Percentiles rank a stretch among this genome's conserved stretches.
Evolutionary conservation across 2,329 filamentous ascomycete species (phyloP).

Genomic region (Clonostachys byssicola): DNA sequence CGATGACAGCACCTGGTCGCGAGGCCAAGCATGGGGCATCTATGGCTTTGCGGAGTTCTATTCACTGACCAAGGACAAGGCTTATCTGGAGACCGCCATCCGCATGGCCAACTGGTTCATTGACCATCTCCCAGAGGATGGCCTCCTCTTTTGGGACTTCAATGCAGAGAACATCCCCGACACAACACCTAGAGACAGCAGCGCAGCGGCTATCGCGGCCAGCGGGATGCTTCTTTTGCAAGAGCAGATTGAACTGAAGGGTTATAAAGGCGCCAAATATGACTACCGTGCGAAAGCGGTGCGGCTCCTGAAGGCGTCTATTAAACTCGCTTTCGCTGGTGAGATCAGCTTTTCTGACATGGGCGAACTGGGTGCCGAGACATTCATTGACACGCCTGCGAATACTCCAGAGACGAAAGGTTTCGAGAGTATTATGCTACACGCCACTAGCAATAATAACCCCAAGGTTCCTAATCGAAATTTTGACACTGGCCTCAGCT

Average conservation of each 20-base stretch:
- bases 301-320: too few relatives aligned
- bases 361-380: too few relatives aligned
- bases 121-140: constrained; percentile 22
- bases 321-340: too few relatives aligned
- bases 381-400: too few relatives aligned
- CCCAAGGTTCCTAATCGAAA: too few relatives aligned
- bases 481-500: too few relatives aligned
- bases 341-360: too few relatives aligned
- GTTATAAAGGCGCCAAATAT: too few relatives aligned
- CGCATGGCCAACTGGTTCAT: constrained; percentile 41
- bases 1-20: constrained; percentile 37
- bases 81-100: constrained; percentile 35
- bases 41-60: constrained; percentile 41
- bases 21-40: constrained; percentile 45
- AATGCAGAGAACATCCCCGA: constrained; percentile 17
- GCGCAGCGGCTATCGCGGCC: constrained; percentile 28
- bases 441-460: too few relatives aligned
- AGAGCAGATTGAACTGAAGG: constrained; percentile 1
- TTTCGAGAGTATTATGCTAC: too few relatives aligned
- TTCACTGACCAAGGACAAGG: constrained; percentile 33
- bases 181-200: constrained; percentile 24
- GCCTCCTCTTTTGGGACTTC: constrained; percentile 42
- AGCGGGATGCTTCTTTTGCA: constrained; percentile 32
- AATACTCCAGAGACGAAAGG: too few relatives aligned
- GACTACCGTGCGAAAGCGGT: too few relatives aligned